Base-by-base conservation (phyloP, 2,329 filamentous ascomycete species). In the Saccharata proteae region DNA sequence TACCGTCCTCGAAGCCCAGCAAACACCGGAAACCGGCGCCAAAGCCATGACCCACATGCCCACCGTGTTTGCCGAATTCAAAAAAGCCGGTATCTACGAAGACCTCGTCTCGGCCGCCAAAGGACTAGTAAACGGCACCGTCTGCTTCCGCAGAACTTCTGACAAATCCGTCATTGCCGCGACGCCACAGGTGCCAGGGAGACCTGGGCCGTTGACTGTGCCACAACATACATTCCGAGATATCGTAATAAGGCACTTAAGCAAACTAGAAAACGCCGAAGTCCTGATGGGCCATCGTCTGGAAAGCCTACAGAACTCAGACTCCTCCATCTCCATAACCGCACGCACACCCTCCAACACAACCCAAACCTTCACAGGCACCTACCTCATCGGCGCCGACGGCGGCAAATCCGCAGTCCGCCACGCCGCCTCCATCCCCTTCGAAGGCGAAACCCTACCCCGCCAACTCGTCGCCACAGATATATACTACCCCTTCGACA, bases 41-140 rank as follows among this genome's bases (percentile, higher is more conserved):
- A 51, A 57, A 28, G 58, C 59, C 34, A 58, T 59, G 37, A 55
- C 58, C 3, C 59, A 62, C 35, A 52, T 58, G 36, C 55, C 58
- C 6, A 49, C 52, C 2, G 51, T 58, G 1, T 56, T 58, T 22
- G 52, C 55, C 1, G 51, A 59, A 9, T 49, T 62, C 34, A 44
- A 48, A 1, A 43, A 48, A 13, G 51, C 54, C 6, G 55, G 50
- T 2, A 38, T 61, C 2, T 42, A 59, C 12, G 44, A 51, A 0
- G 52, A 56, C 17, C 43, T 61, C 14, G 37, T 33, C 4, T 24
- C 31, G 6, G 25, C 49, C 6, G 44, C 42, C 16, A 38, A 40
- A 1, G 48, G 44, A 3, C 40, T 43, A 22, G 38, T 50, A 11
- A 44, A 38, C 22, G 36, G 37, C 1, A 45, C 49, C 0, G 17